Evolutionary conservation across 2,329 filamentous ascomycete species (phyloP).

Genomic region (Biscogniauxia mediterranea): DNA sequence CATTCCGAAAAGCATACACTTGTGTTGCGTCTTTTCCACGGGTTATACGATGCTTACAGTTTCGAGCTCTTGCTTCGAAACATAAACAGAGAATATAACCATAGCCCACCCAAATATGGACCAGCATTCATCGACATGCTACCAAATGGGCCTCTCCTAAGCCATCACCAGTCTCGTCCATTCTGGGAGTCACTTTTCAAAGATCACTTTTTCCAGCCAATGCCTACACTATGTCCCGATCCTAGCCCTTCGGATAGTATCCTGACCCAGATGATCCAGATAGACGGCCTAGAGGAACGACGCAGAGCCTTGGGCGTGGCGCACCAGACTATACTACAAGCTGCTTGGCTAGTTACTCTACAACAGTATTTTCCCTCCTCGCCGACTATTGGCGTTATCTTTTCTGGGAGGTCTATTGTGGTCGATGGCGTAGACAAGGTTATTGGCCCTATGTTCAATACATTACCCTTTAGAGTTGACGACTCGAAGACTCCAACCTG

Average conservation of each 20-base stretch:
- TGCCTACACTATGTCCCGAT: conserved; percentile 14
- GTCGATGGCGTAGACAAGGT: conserved; percentile 63
- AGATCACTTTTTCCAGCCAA: conserved; percentile 28
- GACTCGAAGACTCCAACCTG: conserved; percentile 50
- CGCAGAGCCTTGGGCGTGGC: conserved; percentile 67
- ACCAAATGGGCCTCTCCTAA: conserved; percentile 64
- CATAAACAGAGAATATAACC: conserved; percentile 53
- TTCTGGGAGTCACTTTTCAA: conserved; percentile 69
- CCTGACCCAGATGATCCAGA: conserved; percentile 32
- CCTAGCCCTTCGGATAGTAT: conserved; percentile 16
- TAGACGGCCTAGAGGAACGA: conserved; percentile 47
- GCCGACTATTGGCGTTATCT: conserved; percentile 68
- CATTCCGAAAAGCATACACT: conserved; percentile 39
- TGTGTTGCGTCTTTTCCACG: conserved; percentile 75
- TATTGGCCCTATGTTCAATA: conserved; percentile 88
- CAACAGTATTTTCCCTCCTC: conserved; percentile 46
- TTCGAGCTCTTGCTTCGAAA: conserved; percentile 64
- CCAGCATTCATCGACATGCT: conserved; percentile 67
- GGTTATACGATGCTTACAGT: conserved; percentile 81
- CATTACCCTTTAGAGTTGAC: conserved; percentile 66
- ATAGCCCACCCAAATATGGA: conserved; percentile 28
- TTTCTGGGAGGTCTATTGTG: conserved; percentile 74
- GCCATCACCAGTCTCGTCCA: conserved; percentile 36
- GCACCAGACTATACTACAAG: conserved; percentile 75
- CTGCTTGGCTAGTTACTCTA: conserved; percentile 67